Base-by-base conservation (phyloP, 352 stramenopile genomes). In the Lagenidium sp. region DNA sequence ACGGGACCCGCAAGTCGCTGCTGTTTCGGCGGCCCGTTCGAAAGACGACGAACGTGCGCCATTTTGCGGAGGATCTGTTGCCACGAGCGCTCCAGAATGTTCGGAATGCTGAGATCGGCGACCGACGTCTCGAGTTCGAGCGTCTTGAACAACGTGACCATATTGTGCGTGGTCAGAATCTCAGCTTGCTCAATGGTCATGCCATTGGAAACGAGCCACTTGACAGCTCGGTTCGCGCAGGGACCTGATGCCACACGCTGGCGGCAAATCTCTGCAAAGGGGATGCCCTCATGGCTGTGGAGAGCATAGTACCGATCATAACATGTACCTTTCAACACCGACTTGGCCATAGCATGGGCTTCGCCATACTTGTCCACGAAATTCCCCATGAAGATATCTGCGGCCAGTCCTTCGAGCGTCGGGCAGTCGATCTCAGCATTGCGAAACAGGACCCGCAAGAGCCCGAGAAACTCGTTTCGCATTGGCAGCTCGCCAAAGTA, bases 161-260 rank as follows among this genome's bases (percentile, higher is more conserved):
- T 40, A 42, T 60, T 60, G 47, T 60, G 53, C 26, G 36, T 52
- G 16, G 47, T 60, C 25, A 56, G 48, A 4, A 60, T 45, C 31
- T 60, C 36, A 8, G 41, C 25, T 19, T 61, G 47, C 53, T 61
- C 53, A 25, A 61, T 52, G n/a, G 53, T 4, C 31, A 26, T 36
- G 20, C 43, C 43, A 28, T 42, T 61, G n/a, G 15, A 21, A 3
- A 47, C 42, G 21, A 57, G 19, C 13, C 49, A 13, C 22, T 28
- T 20, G 28, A 32, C 28, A 16, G 32, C 29, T 2, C 32, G 20
- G 11, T 49, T 21, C 0, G 42, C 42, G n/a, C n/a, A n/a, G n/a
- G n/a, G n/a, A n/a, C n/a, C n/a, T n/a, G n/a, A n/a, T n/a, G n/a
- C n/a, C n/a, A n/a, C n/a, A 3, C 43, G 43, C 0, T 16, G 11